phyloP scores from a whole-genome alignment of 345 rosid species.

The Camelina hispida region DNA sequence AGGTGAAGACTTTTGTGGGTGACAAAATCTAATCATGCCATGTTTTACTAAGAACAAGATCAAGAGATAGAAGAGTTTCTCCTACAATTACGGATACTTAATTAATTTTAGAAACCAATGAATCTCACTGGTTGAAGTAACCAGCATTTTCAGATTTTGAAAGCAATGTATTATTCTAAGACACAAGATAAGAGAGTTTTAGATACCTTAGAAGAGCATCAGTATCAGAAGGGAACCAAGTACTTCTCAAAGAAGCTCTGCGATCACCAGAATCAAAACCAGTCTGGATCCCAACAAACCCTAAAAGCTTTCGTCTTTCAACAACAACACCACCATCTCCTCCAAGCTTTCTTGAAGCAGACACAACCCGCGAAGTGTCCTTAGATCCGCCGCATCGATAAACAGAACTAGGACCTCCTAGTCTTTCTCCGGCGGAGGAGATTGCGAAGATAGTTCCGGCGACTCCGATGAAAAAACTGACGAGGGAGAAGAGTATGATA shows the following conservation, averaged over 20 bases:
- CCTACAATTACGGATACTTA: neutral
- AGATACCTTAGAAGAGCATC: slow-evolving; percentile 71
- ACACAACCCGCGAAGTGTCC: slow-evolving; percentile 55
- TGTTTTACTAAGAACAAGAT: neutral
- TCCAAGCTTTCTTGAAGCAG: slow-evolving; percentile 47
- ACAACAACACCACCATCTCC: slow-evolving; percentile 45
- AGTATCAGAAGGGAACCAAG: slow-evolving; percentile 84
- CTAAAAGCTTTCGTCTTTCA: slow-evolving; percentile 72
- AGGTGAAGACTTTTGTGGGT: neutral
- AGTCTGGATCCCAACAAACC: slow-evolving; percentile 83
- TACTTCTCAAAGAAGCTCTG: slow-evolving; percentile 59
- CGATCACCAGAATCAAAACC: slow-evolving; percentile 66
- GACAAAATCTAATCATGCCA: neutral
- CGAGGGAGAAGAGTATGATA: slow-evolving; percentile 55
- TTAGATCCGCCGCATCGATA: slow-evolving; percentile 68
- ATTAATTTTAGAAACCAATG: neutral
- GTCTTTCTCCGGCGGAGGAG: slow-evolving; percentile 41
- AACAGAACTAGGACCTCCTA: slow-evolving; percentile 43
- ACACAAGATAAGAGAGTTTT: neutral
- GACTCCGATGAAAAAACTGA: slow-evolving; percentile 65
- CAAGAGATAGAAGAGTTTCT: neutral
- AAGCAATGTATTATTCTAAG: slow-evolving; percentile 3
- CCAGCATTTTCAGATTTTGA: neutral
- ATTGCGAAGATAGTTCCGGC: slow-evolving; percentile 65
- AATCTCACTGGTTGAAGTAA: neutral